Evolutionary conservation across 2,329 filamentous ascomycete genomes (phyloP).

Genomic region (Cryphonectria naterciae): DNA sequence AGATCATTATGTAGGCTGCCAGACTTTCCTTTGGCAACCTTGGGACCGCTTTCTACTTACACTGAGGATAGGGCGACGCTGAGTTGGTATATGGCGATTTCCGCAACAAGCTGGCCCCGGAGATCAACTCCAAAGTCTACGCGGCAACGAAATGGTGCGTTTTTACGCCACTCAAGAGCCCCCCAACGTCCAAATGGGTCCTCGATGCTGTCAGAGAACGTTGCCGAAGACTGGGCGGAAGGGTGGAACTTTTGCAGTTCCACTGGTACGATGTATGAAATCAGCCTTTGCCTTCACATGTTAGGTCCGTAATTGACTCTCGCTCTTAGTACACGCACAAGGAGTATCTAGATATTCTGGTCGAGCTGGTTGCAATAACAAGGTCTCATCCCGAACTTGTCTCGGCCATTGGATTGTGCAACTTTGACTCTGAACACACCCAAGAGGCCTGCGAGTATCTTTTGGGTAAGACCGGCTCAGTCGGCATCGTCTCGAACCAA

Average conservation of each 20-base stretch:
- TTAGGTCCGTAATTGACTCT: too few species aligned
- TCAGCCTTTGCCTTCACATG: background rate
- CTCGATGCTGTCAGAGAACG: constrained; percentile 38
- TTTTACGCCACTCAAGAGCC: constrained; percentile 34
- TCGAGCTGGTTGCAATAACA: constrained; percentile 37
- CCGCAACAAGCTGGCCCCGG: constrained; percentile 34
- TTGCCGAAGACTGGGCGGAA: constrained; percentile 38
- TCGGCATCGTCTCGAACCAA: constrained; percentile 40
- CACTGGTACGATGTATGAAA: constrained; percentile 41
- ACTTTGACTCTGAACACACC: constrained; percentile 40
- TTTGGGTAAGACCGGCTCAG: constrained; percentile 33
- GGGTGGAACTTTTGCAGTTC: constrained; percentile 42
- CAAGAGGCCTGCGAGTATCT: constrained; percentile 41
- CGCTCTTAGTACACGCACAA: constrained; percentile 38
- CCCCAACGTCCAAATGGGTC: constrained; percentile 36
- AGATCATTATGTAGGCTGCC: constrained; percentile 2
- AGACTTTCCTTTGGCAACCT: too few species aligned
- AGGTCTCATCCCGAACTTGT: constrained; percentile 36
- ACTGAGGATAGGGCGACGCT: background rate
- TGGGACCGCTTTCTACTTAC: background rate
- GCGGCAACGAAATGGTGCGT: constrained; percentile 44
- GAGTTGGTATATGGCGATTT: constrained; percentile 41
- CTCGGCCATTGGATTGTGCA: constrained; percentile 40
- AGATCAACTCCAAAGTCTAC: constrained; percentile 33
- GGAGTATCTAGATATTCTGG: constrained; percentile 41